phyloP scores from a whole-genome alignment of 805 yeast genomes.

The Kodamaea lidongshanica region DNA sequence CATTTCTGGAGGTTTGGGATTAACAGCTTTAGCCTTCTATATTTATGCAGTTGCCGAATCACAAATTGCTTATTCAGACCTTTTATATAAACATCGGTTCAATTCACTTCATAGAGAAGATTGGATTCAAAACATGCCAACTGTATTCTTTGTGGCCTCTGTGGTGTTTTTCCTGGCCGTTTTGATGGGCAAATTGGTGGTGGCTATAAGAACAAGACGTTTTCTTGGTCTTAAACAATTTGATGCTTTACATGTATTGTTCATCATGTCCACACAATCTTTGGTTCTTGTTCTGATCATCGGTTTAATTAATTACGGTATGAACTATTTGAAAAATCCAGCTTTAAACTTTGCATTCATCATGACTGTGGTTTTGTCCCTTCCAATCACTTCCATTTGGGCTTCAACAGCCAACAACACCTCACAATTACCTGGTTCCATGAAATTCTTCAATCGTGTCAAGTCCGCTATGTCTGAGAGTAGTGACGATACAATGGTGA shows the following conservation, averaged over 20 bases:
- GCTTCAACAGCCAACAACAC: conserved; percentile 61
- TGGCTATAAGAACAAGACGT: conserved; percentile 69
- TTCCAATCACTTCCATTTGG: conserved; percentile 88
- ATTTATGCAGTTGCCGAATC: conserved; percentile 46
- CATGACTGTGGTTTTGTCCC: conserved; percentile 59
- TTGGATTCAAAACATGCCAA: conserved; percentile 48
- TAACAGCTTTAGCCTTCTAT: conserved; percentile 55
- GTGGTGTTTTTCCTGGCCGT: conserved; percentile 57
- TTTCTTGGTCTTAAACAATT: conserved; percentile 76
- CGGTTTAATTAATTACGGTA: conserved; percentile 48
- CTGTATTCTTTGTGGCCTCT: conserved; percentile 63
- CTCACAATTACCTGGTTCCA: conserved; percentile 16
- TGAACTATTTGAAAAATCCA: conserved; percentile 21
- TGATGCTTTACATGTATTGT: conserved; percentile 70
- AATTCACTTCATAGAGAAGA: conserved; percentile 16
- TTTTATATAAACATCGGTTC: not conserved
- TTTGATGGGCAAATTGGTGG: conserved; percentile 54
- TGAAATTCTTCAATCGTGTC: too few species aligned
- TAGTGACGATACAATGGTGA: too few species aligned
- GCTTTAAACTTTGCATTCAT: conserved; percentile 48
- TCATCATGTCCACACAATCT: conserved; percentile 79
- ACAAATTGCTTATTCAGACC: too few species aligned
- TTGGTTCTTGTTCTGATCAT: conserved; percentile 72
- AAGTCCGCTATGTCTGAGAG: too few species aligned
- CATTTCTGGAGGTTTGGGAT: conserved; percentile 39